Percentiles rank a stretch among this genome's conserved stretches.
phyloP scores from a whole-genome alignment of 768 basidiomycete species.

The Sistotremastrum suecicum region DNA sequence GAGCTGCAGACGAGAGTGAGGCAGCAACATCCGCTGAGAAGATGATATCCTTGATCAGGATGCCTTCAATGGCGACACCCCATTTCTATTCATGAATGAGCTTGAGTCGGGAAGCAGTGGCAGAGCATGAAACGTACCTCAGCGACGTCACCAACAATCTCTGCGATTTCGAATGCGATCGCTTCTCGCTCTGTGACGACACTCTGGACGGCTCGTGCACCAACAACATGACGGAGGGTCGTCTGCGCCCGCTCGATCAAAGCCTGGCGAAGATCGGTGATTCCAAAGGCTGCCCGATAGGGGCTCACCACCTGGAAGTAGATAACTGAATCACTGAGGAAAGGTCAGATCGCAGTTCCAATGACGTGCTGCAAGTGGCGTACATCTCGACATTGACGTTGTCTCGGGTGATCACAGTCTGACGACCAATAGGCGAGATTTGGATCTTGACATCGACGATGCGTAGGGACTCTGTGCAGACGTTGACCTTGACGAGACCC shows the following conservation, averaged over 20 bases:
- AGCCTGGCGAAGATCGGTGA: conserved; percentile 77
- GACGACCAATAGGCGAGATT: conserved; percentile 75
- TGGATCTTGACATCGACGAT: conserved; percentile 94
- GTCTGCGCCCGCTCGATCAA: conserved; percentile 82
- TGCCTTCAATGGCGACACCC: conserved; percentile 94
- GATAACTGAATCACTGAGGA: conserved; percentile 71
- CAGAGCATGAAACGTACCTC: conserved; percentile 22
- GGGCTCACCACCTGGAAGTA: conserved; percentile 86
- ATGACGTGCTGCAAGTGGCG: conserved; percentile 11
- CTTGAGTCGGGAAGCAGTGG: neutral
- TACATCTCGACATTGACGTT: conserved; percentile 93
- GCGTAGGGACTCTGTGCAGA: conserved; percentile 81
- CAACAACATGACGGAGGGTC: conserved; percentile 93
- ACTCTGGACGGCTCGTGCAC: conserved; percentile 86
- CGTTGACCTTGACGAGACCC: conserved; percentile 83
- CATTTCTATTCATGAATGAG: conserved; percentile 37
- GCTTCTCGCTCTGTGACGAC: conserved; percentile 96
- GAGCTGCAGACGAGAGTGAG: conserved; percentile 86
- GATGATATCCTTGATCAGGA: conserved; percentile 90
- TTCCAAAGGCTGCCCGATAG: conserved; percentile 90
- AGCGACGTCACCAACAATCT: conserved; percentile 84
- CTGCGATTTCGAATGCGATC: conserved; percentile 91
- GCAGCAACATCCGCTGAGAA: conserved; percentile 85
- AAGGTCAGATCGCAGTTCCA: neutral
- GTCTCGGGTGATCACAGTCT: conserved; percentile 88